phyloP scores from a whole-genome alignment of 139 green algal species.

The Chlamydomonas incerta region DNA sequence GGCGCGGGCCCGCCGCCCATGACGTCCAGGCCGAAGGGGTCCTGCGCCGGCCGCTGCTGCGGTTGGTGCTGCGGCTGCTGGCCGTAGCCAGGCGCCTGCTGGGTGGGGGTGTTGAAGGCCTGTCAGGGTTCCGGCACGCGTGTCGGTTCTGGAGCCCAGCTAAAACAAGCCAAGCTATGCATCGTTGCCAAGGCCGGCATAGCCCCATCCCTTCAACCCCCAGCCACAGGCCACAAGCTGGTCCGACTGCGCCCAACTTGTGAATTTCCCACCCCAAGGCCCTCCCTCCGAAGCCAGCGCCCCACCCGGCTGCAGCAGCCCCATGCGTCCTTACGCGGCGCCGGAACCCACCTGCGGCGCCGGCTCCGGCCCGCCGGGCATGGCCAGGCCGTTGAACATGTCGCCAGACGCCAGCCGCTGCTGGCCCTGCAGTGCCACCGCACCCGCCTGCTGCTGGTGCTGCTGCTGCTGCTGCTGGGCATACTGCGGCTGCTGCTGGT shows the following conservation, averaged over 20 bases:
- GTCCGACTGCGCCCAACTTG: too few species aligned
- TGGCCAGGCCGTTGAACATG: background rate
- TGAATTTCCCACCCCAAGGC: too few species aligned
- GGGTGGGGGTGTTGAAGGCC: background rate
- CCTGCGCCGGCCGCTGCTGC: too few species aligned
- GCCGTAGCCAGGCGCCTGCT: background rate
- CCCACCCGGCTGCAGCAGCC: too few species aligned
- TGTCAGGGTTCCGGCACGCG: too few species aligned
- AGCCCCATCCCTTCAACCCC: too few species aligned
- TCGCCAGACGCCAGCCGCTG: background rate
- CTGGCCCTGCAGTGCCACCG: background rate
- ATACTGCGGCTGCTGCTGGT: background rate
- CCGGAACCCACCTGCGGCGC: background rate
- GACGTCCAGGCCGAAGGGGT: background rate
- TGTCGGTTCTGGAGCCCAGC: too few species aligned
- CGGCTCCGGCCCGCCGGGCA: background rate
- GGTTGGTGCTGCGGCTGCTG: background rate
- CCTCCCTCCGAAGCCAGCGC: too few species aligned
- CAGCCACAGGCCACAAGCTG: too few species aligned
- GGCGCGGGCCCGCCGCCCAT: background rate
- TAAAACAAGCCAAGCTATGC: too few species aligned
- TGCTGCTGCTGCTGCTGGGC: background rate
- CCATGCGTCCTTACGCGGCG: too few species aligned
- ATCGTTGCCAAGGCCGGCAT: too few species aligned
- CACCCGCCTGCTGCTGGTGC: background rate